These are phyloP conservation scores for Pseudocohnilembus persalinus DNA, from an alignment of 169 alveolate genomes.

Conservation along the genomic window DNA sequence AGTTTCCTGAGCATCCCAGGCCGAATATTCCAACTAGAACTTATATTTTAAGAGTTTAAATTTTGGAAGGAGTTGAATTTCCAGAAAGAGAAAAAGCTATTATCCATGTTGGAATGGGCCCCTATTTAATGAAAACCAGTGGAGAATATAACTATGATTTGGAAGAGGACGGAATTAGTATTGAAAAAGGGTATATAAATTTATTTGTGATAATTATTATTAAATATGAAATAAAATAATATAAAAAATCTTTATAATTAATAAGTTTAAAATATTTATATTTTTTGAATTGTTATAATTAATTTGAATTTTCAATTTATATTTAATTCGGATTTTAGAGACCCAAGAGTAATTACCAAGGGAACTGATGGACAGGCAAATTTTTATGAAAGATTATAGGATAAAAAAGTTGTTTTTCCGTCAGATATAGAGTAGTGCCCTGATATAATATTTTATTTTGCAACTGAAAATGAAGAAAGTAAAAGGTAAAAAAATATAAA, in stretches of 20 bases:
- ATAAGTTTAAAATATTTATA: too few relatives aligned
- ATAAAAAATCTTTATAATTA: too few relatives aligned
- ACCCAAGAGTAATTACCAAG: conserved; percentile 28
- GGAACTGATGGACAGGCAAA: conserved; percentile 47
- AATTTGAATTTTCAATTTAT: too few relatives aligned
- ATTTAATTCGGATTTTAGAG: too few relatives aligned
- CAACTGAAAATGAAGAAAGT: conserved; percentile 45
- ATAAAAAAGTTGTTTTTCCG: conserved; percentile 51
- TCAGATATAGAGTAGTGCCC: conserved; percentile 45
- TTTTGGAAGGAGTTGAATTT: conserved; percentile 64
- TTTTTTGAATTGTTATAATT: too few relatives aligned
- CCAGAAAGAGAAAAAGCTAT: conserved; percentile 49
- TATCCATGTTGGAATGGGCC: conserved; percentile 64
- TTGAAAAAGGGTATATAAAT: too few relatives aligned
- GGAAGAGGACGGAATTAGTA: too few relatives aligned
- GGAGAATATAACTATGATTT: background rate
- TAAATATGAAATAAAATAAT: background rate
- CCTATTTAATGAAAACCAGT: conserved; percentile 46
- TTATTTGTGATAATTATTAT: too few relatives aligned
- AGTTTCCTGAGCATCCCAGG: conserved; percentile 54
- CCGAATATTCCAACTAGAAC: conserved; percentile 51
- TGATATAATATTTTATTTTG: conserved; percentile 58
- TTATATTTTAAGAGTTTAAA: conserved; percentile 54
- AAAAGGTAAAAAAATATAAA: conserved; percentile 1
- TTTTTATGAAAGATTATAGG: conserved; percentile 55